These are phyloP conservation scores for Epichloe gansuensis DNA, from an alignment of 2,329 filamentous ascomycete species.

Conservation along the genomic window DNA sequence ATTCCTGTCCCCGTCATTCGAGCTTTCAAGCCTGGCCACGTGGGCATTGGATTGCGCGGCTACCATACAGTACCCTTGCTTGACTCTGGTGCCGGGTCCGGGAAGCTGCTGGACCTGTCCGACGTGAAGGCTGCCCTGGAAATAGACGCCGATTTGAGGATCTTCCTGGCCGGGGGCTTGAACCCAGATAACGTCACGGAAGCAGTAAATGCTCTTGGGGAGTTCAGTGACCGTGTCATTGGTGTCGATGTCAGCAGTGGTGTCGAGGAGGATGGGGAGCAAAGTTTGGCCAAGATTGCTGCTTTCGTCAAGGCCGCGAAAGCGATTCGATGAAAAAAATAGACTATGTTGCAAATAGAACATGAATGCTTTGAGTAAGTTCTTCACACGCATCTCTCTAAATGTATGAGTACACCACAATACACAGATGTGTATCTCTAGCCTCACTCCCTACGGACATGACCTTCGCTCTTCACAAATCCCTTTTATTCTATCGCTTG, in stretches of 20 bases:
- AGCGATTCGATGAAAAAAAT: conserved; percentile 30
- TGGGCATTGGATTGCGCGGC: conserved; percentile 59
- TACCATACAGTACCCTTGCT: conserved; percentile 76
- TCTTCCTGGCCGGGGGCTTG: conserved; percentile 78
- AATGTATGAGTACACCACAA: no score
- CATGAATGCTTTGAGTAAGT: background rate
- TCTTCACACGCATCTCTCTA: background rate
- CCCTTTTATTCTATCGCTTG: background rate
- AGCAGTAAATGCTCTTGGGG: conserved; percentile 50
- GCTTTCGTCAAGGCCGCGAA: conserved; percentile 70
- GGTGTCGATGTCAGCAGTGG: conserved; percentile 92
- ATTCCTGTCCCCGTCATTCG: conserved; percentile 87
- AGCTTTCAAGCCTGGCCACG: conserved; percentile 65
- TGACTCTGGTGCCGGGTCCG: conserved; percentile 77
- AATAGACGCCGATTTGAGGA: conserved; percentile 54
- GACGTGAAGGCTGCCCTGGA: conserved; percentile 55
- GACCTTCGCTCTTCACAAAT: background rate
- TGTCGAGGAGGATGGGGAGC: conserved; percentile 71
- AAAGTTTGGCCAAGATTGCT: conserved; percentile 68
- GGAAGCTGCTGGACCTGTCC: conserved; percentile 59
- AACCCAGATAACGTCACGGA: conserved; percentile 64
- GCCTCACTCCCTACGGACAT: no score
- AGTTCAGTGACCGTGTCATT: conserved; percentile 48
- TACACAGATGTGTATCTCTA: no score
- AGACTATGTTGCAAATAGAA: background rate